Base-by-base conservation (phyloP, 345 rosid genomes). In the Aurinia saxatilis region DNA sequence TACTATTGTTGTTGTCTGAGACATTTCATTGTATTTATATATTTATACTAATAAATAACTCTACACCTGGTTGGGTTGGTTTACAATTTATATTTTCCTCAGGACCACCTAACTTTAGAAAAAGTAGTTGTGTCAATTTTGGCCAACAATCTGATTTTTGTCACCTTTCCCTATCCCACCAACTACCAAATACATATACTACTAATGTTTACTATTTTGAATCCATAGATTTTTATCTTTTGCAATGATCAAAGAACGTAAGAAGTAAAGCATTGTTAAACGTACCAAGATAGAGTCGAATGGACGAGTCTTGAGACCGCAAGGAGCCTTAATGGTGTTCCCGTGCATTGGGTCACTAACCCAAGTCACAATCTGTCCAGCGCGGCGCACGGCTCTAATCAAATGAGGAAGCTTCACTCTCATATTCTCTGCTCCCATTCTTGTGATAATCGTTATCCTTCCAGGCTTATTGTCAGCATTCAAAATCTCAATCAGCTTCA, bases 361-460 rank as follows among this genome's bases (percentile, higher is more conserved):
- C 95, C 97, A 90, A 14, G 95, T 87, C 65, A 87, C 95, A 67
- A 87, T 87, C 66, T 78, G 95, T 42, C 97, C 95, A 13, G 92
- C 85, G 6, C 83, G 44, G 11, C 90, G 82, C 11, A 87, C 92
- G 14, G 90, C 95, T 74, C 95, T 75, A 7, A 90, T 85, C 57
- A 90, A 72, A 79, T 90, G 82, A 42, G 97, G 97, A 74, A 90
- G 90, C 60, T 90, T 90, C 65, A 90, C 97, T 68, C 97, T 80
- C 97, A 87, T 90, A 78, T 90, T 86, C 79, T 89, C 96, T 19
- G 96, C 95, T 53, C 96, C 96, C 96, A 89, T 89, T 76, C 96
- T 82, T 13, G 86, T 78, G 45, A 87, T 87, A 3, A 90, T 70
- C 13, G 97, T 90, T 57, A 90, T 90, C 78, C 95, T 82, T 50